A percentile compares a stretch with the other conserved stretches of the same genome.
Evolutionary conservation across 106 monocot genomes (phyloP).

Genomic region (Vanilla planifolia): DNA sequence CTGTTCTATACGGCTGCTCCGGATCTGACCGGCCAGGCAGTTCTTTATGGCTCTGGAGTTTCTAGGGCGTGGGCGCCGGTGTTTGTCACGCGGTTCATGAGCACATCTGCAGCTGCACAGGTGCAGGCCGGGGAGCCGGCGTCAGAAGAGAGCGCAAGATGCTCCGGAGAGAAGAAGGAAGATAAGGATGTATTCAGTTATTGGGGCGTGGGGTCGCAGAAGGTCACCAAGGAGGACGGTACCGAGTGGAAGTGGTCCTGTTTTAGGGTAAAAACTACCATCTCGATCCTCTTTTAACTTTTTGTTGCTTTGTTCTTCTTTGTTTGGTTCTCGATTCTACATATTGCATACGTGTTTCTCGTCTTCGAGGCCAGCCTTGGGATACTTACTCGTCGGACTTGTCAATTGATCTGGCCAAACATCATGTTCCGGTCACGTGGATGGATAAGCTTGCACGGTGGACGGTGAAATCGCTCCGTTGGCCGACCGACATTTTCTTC

Average conservation of each 20-base stretch:
- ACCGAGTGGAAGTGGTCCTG: constrained; percentile 77
- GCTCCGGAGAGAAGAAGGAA: constrained; percentile 1
- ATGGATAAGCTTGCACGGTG: constrained; percentile 50
- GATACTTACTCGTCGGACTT: constrained; percentile 43
- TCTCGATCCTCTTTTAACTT: not conserved
- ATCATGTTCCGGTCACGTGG: constrained; percentile 47
- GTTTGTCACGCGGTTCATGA: constrained; percentile 1
- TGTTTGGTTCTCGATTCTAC: too few relatives aligned
- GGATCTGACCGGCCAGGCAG: not conserved
- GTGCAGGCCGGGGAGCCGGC: not conserved
- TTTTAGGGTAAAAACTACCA: constrained; percentile 33
- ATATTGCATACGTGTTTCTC: too few relatives aligned
- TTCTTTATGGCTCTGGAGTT: not conserved
- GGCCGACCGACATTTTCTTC: constrained; percentile 64
- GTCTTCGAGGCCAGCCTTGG: constrained; percentile 30
- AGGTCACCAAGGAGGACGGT: constrained; percentile 56
- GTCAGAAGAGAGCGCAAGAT: not conserved
- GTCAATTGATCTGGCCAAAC: constrained; percentile 48
- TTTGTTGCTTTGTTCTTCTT: too few relatives aligned
- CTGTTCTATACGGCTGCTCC: constrained; percentile 9
- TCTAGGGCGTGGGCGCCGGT: not conserved
- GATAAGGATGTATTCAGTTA: constrained; percentile 43
- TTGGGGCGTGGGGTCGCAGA: constrained; percentile 55
- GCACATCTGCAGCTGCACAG: not conserved
- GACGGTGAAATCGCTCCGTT: constrained; percentile 50